A percentile compares a stretch with the other conserved stretches of the same genome.
Evolutionary conservation across 345 rosid species (phyloP).

Genomic region (Brassica juncea): DNA sequence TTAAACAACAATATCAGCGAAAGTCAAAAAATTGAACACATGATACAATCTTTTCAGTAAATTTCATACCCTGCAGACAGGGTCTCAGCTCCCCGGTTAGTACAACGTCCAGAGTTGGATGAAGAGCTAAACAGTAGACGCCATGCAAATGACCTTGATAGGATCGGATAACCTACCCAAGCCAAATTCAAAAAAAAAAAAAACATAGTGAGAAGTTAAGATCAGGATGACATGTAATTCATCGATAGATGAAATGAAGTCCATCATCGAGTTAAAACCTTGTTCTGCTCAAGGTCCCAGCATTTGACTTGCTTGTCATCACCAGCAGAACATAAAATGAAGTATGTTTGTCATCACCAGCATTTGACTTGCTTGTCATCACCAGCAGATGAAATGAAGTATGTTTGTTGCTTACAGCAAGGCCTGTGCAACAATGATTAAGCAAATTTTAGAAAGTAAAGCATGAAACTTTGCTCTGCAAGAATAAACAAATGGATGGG

Average conservation of each 20-base stretch:
- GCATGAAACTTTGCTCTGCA: background rate
- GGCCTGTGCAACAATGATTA: slow-evolving; percentile 53
- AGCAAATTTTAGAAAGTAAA: background rate
- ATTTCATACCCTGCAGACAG: slow-evolving; percentile 83
- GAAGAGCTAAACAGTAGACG: slow-evolving; percentile 93
- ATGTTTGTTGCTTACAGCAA: slow-evolving; percentile 78
- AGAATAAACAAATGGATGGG: slow-evolving; percentile 16
- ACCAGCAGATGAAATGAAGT: slow-evolving; percentile 72
- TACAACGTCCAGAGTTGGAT: slow-evolving; percentile 85
- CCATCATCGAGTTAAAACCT: slow-evolving; percentile 51
- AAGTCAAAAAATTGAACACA: background rate
- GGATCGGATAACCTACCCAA: slow-evolving; percentile 72
- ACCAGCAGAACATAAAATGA: no score
- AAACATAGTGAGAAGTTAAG: slow-evolving; percentile 1
- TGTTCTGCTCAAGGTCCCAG: slow-evolving; percentile 97
- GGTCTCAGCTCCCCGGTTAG: slow-evolving; percentile 92
- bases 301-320: slow-evolving; percentile 84
- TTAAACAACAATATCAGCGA: slow-evolving; percentile 25
- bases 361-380: slow-evolving; percentile 98
- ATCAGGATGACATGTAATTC: background rate
- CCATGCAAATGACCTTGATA: slow-evolving; percentile 93
- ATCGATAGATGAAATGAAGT: background rate
- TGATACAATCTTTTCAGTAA: background rate
- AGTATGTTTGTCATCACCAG: slow-evolving; percentile 40
- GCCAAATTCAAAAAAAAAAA: slow-evolving; percentile 1